A percentile compares a stretch with the other conserved stretches of the same genome.
Conservation (phyloP, 305 asterid species). For the Striga hermonthica region DNA sequence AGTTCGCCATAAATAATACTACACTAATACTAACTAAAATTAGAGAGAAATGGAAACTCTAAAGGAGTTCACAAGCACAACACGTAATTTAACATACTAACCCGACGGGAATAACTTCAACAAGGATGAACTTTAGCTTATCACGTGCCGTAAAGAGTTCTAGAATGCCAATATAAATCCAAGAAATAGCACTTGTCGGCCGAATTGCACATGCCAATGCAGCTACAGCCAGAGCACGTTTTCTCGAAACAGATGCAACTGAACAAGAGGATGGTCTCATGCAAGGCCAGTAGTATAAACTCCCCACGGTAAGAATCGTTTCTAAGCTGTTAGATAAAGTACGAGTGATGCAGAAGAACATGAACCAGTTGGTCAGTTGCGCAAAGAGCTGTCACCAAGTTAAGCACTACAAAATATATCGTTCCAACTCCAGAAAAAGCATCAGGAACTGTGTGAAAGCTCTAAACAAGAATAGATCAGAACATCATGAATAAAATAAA, state of each 20-base stretch:
- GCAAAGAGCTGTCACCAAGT: slow-evolving; percentile 70
- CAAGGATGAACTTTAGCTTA: slow-evolving; percentile 54
- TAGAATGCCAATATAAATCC: slow-evolving; percentile 75
- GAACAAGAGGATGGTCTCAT: slow-evolving; percentile 47
- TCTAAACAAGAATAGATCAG: too few species aligned
- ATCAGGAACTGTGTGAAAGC: too few species aligned
- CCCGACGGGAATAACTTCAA: slow-evolving; percentile 82
- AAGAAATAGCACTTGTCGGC: slow-evolving; percentile 89
- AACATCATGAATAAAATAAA: too few species aligned
- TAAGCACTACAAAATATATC: slow-evolving; percentile 44
- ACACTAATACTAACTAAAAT: too few species aligned
- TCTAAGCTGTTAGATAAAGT: slow-evolving; percentile 84
- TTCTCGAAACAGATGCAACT: slow-evolving; percentile 52
- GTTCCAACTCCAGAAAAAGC: neutral
- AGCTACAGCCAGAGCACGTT: slow-evolving; percentile 62
- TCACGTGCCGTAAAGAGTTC: slow-evolving; percentile 55
- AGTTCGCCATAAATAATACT: too few species aligned
- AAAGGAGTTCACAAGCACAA: too few species aligned
- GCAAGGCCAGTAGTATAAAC: slow-evolving; percentile 93
- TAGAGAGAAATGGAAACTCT: too few species aligned
- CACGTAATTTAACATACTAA: slow-evolving; percentile 35
- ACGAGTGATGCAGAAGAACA: slow-evolving; percentile 92
- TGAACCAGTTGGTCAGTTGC: slow-evolving; percentile 87
- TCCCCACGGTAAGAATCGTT: slow-evolving; percentile 75
- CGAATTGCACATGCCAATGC: slow-evolving; percentile 87